Percentiles rank a stretch among this genome's conserved stretches.
Conservation (phyloP, 1,284 basidiomycete species). For the Anthracocystis walkeri region DNA sequence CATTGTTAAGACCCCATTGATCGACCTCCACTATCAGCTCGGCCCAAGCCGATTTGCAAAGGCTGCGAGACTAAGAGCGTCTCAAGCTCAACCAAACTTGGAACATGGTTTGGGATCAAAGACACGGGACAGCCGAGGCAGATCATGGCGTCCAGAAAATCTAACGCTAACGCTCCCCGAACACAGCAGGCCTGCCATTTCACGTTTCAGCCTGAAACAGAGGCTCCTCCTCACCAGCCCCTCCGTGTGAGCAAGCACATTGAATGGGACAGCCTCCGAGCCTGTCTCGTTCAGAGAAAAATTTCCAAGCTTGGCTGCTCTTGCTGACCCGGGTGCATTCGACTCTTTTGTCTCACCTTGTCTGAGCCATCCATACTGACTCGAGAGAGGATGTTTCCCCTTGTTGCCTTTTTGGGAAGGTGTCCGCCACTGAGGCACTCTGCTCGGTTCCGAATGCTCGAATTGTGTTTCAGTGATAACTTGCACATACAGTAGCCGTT, state of each 20-base stretch:
- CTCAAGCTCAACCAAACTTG: background rate
- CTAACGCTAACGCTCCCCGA: background rate
- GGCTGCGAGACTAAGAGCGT: background rate
- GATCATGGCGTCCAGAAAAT: background rate
- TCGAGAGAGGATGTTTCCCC: background rate
- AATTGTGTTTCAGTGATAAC: background rate
- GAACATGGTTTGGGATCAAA: background rate
- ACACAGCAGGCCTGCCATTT: background rate
- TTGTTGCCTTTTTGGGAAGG: constrained; percentile 1
- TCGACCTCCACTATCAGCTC: no score
- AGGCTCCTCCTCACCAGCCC: background rate
- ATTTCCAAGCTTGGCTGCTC: background rate
- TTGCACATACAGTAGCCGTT: no score
- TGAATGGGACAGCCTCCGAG: background rate
- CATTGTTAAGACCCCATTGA: no score
- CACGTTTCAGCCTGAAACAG: constrained; percentile 7
- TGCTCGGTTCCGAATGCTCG: background rate
- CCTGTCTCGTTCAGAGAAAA: background rate
- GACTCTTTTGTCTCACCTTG: background rate
- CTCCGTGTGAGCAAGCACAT: constrained; percentile 1
- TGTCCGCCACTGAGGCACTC: background rate
- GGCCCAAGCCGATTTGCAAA: background rate
- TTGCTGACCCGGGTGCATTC: background rate
- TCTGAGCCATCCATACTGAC: constrained; percentile 2
- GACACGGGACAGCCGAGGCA: constrained; percentile 7